Base-by-base conservation (phyloP, 495 filamentous ascomycete species). In the Apiosordaria backusii region DNA sequence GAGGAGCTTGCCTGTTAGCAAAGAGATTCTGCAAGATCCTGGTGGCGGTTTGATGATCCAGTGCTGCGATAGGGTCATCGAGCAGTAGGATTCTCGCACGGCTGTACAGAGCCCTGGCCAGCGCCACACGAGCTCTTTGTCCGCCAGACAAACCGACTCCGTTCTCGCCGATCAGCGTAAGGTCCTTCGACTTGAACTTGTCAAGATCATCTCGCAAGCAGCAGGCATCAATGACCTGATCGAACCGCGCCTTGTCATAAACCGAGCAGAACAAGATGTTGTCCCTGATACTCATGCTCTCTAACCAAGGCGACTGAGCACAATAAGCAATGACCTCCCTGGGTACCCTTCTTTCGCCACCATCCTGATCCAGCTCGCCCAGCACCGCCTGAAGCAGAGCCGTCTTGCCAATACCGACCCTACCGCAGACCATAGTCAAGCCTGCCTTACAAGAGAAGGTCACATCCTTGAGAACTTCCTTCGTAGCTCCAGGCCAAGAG, bases 71-170 rank as follows among this genome's bases (percentile, higher is more conserved):
- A 64, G 92, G 89, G 74, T 99, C 96, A 72, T 99, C 96, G n/a
- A 98, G 83, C 4, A 99, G 81, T 69, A 98, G 90, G 63, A 98
- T 87, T 73, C 96, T 91, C 7, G 93, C 90, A 57, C 90, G 85
- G 70, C 95, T 92, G 74, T 99, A 99, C 1, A 99, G 89, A 61
- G 96, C 96, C 73, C 96, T 82, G 4, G 96, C 96, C 61, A 99
- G 82, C 2, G 93, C 95, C 66, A 99, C 83, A 22, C 96, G 87
- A 52, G 96, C 95, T 77, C 92, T 96, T 76, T 99, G 96, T 35
- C 96, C 96, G 50, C 96, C 96, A 3, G 92, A 97, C 13, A 99
- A 85, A 1, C 94, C 97, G 54, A 98, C 97, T 0, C 96, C 96
- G 69, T 96, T 89, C 76, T 99, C 95, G 57, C 96, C 95, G 63